Conservation (phyloP, 371 early-diverging fungal genomes). For the Funneliformis caledonium region DNA sequence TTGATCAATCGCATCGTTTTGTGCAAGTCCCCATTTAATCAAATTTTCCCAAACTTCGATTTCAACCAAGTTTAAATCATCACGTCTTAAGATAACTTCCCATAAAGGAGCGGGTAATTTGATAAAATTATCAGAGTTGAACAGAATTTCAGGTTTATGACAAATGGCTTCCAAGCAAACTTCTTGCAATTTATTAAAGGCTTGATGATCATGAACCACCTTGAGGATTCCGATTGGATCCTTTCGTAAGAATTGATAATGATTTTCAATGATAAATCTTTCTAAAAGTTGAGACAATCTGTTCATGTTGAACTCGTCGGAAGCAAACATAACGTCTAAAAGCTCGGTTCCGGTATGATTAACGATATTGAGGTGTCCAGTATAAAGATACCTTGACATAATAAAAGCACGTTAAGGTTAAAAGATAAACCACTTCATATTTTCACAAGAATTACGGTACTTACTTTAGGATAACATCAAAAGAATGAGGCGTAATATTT, state of each 20-base stretch:
- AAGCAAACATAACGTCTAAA: not conserved
- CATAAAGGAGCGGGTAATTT: too few species aligned
- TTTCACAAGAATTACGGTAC: not conserved
- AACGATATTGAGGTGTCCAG: too few species aligned
- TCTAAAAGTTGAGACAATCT: not conserved
- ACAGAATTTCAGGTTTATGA: too few species aligned
- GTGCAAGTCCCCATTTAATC: conserved; percentile 19
- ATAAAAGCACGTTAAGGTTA: too few species aligned
- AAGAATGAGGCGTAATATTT: not conserved
- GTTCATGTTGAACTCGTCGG: not conserved
- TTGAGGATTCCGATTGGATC: not conserved
- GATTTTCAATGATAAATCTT: not conserved
- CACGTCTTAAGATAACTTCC: not conserved
- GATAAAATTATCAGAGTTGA: too few species aligned
- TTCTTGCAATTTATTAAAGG: too few species aligned
- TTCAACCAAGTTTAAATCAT: not conserved
- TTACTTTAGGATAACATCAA: not conserved
- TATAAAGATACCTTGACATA: too few species aligned
- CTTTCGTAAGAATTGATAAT: not conserved
- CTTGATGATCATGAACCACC: too few species aligned
- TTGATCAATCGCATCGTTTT: not conserved
- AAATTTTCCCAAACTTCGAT: conserved; percentile 27
- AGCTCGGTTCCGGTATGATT: not conserved
- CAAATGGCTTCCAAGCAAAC: too few species aligned
- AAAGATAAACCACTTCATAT: too few species aligned